These are phyloP conservation scores for Chenopodium formosanum DNA, from an alignment of 148 eudicot genomes.

Conservation along the genomic window DNA sequence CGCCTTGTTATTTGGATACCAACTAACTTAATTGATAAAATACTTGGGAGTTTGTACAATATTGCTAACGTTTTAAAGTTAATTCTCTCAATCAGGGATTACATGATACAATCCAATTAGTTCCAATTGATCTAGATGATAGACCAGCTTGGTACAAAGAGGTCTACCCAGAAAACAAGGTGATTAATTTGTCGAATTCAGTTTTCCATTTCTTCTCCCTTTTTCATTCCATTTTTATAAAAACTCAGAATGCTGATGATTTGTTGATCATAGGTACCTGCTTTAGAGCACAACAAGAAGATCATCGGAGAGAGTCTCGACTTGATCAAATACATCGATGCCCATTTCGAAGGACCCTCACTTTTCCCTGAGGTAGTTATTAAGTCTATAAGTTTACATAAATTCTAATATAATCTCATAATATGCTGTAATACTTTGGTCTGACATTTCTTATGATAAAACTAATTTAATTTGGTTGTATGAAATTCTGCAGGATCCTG, in stretches of 20 bases:
- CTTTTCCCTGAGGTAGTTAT: conserved; percentile 67
- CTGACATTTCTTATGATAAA: not conserved
- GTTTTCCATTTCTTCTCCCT: not conserved
- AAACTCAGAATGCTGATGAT: no score
- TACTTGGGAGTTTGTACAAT: not conserved
- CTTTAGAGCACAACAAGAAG: conserved; percentile 67
- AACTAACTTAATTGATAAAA: not conserved
- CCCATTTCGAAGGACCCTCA: conserved; percentile 71
- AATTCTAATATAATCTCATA: not conserved
- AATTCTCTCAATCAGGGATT: conserved; percentile 40
- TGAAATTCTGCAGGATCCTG: conserved; percentile 41
- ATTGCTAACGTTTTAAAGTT: no score
- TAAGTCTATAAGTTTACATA: not conserved
- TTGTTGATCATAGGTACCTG: conserved; percentile 44
- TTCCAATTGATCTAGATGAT: conserved; percentile 53
- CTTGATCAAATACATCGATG: conserved; percentile 61
- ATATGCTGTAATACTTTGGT: not conserved
- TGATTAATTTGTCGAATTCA: conserved; percentile 2
- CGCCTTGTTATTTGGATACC: not conserved
- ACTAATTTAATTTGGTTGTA: no score
- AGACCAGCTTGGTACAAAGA: conserved; percentile 81
- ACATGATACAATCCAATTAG: conserved; percentile 62
- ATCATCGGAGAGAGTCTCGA: conserved; percentile 72
- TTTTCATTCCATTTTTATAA: no score
- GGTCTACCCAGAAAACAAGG: conserved; percentile 71